These are phyloP conservation scores for Aphanomyces stellatus DNA, from an alignment of 352 stramenopile genomes.

Conservation along the genomic window DNA sequence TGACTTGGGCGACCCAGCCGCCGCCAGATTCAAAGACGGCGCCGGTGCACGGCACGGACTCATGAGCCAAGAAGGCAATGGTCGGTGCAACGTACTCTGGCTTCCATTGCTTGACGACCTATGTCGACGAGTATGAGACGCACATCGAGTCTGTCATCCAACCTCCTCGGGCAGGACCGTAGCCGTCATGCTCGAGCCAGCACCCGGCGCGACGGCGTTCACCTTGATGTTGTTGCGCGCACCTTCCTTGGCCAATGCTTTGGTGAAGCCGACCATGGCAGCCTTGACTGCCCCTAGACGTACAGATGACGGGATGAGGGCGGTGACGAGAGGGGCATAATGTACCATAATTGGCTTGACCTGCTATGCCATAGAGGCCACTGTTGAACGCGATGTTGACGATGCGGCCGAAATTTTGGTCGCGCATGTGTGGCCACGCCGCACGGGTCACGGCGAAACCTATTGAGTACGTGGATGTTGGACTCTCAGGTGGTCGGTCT, in stretches of 20 bases:
- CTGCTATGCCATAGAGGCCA: constrained; percentile 85
- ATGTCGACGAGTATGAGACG: no score
- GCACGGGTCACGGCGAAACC: constrained; percentile 75
- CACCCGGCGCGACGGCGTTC: constrained; percentile 80
- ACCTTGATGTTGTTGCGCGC: constrained; percentile 77
- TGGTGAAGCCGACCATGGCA: constrained; percentile 89
- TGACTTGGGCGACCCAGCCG: constrained; percentile 74
- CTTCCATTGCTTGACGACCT: constrained; percentile 70
- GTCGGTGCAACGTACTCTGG: constrained; percentile 83
- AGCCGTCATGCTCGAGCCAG: constrained; percentile 81
- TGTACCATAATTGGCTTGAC: constrained; percentile 79
- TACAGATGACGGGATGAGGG: background rate
- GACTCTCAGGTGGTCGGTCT: background rate
- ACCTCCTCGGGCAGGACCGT: constrained; percentile 72
- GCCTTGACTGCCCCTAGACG: constrained; percentile 68
- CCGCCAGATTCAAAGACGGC: constrained; percentile 80
- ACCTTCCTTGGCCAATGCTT: constrained; percentile 84
- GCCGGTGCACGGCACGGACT: constrained; percentile 60
- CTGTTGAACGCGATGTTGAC: constrained; percentile 80
- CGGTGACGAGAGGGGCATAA: background rate
- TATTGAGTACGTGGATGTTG: constrained; percentile 9
- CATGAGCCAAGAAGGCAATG: constrained; percentile 78
- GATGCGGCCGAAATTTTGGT: constrained; percentile 84
- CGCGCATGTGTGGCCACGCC: constrained; percentile 83
- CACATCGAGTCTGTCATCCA: no score